Percentiles rank a stretch among this genome's conserved stretches.
Evolutionary conservation across 1,284 basidiomycete species (phyloP).

Genomic region (Ceratobasidium sp.): DNA sequence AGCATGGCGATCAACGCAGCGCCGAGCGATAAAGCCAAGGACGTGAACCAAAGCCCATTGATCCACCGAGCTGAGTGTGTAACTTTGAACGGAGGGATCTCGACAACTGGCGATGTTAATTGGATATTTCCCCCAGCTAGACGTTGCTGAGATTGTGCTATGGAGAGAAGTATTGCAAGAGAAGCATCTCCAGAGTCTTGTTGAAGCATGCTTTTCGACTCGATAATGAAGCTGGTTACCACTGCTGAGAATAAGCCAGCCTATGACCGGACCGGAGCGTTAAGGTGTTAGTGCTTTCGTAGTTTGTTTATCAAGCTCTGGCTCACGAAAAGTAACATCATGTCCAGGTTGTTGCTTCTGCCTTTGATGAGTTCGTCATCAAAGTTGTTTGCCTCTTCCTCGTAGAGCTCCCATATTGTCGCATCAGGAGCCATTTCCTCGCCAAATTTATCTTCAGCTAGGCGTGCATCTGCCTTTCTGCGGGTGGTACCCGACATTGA

Average conservation of each 20-base stretch:
- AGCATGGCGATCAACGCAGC: constrained; percentile 26
- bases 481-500: too few relatives aligned
- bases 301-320: not conserved
- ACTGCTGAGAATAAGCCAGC: constrained; percentile 29
- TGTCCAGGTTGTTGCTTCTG: constrained; percentile 10
- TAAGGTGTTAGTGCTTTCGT: not conserved
- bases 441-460: constrained; percentile 2
- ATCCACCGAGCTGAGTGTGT: not conserved
- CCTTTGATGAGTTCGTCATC: constrained; percentile 1
- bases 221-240: constrained; percentile 14
- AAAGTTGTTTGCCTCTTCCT: constrained; percentile 10
- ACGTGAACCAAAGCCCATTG: constrained; percentile 28
- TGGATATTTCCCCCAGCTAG: not conserved
- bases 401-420: constrained; percentile 12
- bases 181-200: constrained; percentile 9
- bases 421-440: constrained; percentile 20
- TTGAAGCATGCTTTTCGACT: not conserved
- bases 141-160: constrained; percentile 8
- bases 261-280: not conserved
- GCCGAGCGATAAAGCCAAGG: constrained; percentile 5
- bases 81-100: not conserved
- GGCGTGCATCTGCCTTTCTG: too few relatives aligned
- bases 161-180: not conserved
- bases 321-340: constrained; percentile 21
- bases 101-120: not conserved